These are phyloP conservation scores for Fusarium heterosporum DNA, from an alignment of 2,329 filamentous ascomycete species.

Conservation along the genomic window DNA sequence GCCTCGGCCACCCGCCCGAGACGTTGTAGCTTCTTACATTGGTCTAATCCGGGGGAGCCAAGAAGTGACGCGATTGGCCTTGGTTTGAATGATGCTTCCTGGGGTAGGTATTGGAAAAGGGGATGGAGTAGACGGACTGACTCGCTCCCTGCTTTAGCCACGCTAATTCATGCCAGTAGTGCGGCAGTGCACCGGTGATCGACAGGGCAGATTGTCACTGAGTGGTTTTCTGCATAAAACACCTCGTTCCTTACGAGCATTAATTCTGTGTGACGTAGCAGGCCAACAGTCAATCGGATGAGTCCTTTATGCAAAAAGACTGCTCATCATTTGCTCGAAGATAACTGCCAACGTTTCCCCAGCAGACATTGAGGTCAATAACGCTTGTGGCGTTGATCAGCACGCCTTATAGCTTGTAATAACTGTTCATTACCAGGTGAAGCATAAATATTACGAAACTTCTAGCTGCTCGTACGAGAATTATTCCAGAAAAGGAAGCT, in stretches of 20 bases:
- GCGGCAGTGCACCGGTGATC: not conserved
- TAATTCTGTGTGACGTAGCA: not conserved
- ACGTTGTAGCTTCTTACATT: conserved; percentile 1
- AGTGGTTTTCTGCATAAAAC: not conserved
- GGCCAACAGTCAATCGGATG: not conserved
- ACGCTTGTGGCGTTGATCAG: conserved; percentile 1
- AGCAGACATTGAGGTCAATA: conserved; percentile 2
- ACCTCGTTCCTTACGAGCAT: not conserved
- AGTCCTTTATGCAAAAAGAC: not conserved
- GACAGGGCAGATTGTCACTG: conserved; percentile 6
- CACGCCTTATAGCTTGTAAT: not conserved
- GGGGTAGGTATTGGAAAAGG: conserved; percentile 15
- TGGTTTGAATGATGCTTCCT: conserved; percentile 11
- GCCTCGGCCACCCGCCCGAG: not conserved
- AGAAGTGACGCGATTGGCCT: not conserved
- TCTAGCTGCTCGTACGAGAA: not conserved
- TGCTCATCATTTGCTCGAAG: not conserved
- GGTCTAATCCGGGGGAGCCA: conserved; percentile 15
- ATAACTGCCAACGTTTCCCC: not conserved
- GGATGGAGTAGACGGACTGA: conserved; percentile 16
- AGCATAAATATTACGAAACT: not conserved
- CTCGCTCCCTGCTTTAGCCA: conserved; percentile 2
- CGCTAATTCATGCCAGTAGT: not conserved
- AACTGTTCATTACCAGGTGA: not conserved
- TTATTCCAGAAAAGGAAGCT: conserved; percentile 16